Conservation (phyloP, 2,329 filamentous ascomycete species). For the Hymenoscyphus infarciens region DNA sequence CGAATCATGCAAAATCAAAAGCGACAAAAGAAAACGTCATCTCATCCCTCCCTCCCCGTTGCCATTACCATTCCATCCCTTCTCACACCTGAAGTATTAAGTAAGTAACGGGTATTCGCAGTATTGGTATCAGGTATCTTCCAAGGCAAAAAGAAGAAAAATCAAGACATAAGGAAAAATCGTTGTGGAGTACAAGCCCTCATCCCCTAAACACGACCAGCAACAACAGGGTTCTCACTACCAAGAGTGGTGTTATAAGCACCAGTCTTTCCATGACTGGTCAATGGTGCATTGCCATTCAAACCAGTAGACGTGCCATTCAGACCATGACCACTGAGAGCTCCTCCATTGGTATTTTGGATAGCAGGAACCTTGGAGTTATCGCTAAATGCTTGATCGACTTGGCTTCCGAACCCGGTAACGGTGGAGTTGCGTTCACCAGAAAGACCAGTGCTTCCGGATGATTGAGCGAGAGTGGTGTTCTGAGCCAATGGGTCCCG, state of each 20-base stretch:
- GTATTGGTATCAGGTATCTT: conserved; percentile 11
- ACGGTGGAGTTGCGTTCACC: conserved; percentile 8
- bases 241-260: conserved; percentile 24
- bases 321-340: background rate
- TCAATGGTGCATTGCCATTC: conserved; percentile 5
- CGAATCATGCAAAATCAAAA: too few species aligned
- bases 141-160: background rate
- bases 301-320: background rate
- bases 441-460: background rate
- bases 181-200: background rate
- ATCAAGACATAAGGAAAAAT: background rate
- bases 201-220: conserved; percentile 17
- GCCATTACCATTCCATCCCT: conserved; percentile 1
- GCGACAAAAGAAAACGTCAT: too few species aligned
- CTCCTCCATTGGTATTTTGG: background rate
- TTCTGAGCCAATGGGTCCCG: background rate
- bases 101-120: conserved; percentile 13
- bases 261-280: conserved; percentile 9
- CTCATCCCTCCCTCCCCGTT: background rate
- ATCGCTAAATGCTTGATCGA: conserved; percentile 30
- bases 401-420: conserved; percentile 35
- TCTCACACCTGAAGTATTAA: background rate
- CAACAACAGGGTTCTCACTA: conserved; percentile 26
- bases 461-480: background rate
- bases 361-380: conserved; percentile 9